Base-by-base conservation (phyloP, 2,329 filamentous ascomycete species). In the Pseudocercospora crystallina region DNA sequence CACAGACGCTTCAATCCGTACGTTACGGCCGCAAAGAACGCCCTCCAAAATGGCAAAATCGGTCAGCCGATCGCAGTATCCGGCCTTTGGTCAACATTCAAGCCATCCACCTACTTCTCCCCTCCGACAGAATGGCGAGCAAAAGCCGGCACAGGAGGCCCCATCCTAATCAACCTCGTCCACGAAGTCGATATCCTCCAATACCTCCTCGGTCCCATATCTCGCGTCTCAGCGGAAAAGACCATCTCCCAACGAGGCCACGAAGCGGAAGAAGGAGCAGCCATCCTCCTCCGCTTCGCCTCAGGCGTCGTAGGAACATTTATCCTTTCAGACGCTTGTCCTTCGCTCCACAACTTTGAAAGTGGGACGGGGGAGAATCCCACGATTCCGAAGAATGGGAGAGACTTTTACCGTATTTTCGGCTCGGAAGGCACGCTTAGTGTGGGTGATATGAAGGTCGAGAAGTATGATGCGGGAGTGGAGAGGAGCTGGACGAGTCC, bases 141-240 rank as follows among this genome's bases (percentile, higher is more conserved):
- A 5, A 59, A 65, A 2, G 65, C 61, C 5, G 62, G 69, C 2
- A 76, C 75, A 1, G 62, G 63, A 14, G 80, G 80, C 0, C 74
- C 77, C 0, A 66, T 83, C 7, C 67, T 78, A 2, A 83, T 83
- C 53, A 84, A 84, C 59, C 66, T 84, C 37, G 74, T 83, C n/a
- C 81, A 84, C 58, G 81, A 84, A 43, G 68, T 84, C 34, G 81
- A 84, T 53, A 66, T 82, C 0, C 67, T 84, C 13, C 80, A 83
- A 40, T 76, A 78, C 62, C 66, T 83, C 1, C 73, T 84, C 20
- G 80, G 80, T 0, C 74, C 78, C 0, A 78, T 84, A 20, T 61
- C 62, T 0, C 69, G 76, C 0, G 75, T 83, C 0, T 74, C 77
- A 31, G 80, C 78, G 0, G 77, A 83, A 56, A 67, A 70, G 43